Evolutionary conservation across 169 alveolate species (phyloP).

Genomic region (Amoebophrya sp.): DNA sequence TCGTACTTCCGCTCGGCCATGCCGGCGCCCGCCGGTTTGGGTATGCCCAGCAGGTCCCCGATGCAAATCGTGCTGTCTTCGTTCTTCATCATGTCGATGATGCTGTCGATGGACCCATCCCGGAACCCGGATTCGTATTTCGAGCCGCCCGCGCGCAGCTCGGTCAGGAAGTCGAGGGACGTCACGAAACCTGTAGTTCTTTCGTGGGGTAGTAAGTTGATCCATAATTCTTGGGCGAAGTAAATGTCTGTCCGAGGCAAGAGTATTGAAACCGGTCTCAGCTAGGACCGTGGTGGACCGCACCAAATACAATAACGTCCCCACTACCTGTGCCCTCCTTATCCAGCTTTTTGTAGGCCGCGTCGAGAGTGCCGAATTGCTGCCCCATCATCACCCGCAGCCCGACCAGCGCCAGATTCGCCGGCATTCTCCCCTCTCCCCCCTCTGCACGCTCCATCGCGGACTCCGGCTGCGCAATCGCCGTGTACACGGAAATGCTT

Average conservation of each 20-base stretch:
- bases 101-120: background rate
- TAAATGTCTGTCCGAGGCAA: background rate
- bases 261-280: background rate
- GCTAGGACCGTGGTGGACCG: too few species aligned
- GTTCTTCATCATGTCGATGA: background rate
- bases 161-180: background rate
- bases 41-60: background rate
- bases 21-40: background rate
- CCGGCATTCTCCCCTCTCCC: too few species aligned
- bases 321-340: background rate
- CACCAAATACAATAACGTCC: too few species aligned
- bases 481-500: too few species aligned
- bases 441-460: background rate
- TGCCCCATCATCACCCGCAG: background rate
- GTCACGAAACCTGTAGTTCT: background rate
- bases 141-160: background rate
- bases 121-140: background rate
- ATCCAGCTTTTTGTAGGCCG: background rate
- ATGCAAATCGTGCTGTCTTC: background rate
- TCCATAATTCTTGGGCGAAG: background rate
- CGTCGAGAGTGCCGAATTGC: background rate
- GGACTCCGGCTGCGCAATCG: background rate
- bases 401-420: background rate
- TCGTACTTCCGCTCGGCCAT: background rate
- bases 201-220: background rate